Percentiles rank a stretch among this genome's conserved stretches.
These are phyloP conservation scores for Phytophthora colocasiae DNA, from an alignment of 352 stramenopile species.

Conservation along the genomic window DNA sequence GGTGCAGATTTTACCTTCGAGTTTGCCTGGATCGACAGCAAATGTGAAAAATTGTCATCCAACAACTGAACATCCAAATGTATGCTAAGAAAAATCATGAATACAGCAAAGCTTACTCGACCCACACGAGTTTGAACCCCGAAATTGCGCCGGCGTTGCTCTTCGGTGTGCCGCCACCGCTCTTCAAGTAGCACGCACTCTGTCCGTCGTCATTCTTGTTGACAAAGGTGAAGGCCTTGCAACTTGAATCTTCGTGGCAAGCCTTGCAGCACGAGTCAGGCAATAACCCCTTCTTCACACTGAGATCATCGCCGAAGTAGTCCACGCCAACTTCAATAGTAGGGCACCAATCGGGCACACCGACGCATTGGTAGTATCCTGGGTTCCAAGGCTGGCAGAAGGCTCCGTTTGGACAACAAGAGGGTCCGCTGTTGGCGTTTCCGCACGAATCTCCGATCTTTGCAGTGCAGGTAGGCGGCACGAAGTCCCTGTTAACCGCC, in stretches of 20 bases:
- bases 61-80: too few relatives aligned
- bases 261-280: constrained; percentile 59
- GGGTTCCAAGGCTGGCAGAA: constrained; percentile 74
- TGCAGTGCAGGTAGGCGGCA: constrained; percentile 33
- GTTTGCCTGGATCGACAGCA: neutral
- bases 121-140: constrained; percentile 38
- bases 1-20: neutral
- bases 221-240: constrained; percentile 61
- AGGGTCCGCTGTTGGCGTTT: constrained; percentile 34
- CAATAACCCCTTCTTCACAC: constrained; percentile 45
- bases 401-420: constrained; percentile 48
- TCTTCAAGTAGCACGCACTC: constrained; percentile 70
- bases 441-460: constrained; percentile 45
- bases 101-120: constrained; percentile 2
- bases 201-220: constrained; percentile 62
- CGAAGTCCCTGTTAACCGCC: constrained; percentile 31
- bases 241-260: constrained; percentile 45
- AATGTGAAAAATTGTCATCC: neutral
- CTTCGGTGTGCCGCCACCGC: constrained; percentile 33
- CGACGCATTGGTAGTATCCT: constrained; percentile 65
- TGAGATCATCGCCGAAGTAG: constrained; percentile 58
- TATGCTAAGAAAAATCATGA: too few relatives aligned
- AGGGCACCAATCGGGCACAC: constrained; percentile 47
- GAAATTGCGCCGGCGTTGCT: constrained; percentile 47
- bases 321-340: constrained; percentile 48